Evolutionary conservation across 805 yeast genomes (phyloP), one percentile per base, ranked within the genome.

Genomic region (Starmerella vaccinii): DNA sequence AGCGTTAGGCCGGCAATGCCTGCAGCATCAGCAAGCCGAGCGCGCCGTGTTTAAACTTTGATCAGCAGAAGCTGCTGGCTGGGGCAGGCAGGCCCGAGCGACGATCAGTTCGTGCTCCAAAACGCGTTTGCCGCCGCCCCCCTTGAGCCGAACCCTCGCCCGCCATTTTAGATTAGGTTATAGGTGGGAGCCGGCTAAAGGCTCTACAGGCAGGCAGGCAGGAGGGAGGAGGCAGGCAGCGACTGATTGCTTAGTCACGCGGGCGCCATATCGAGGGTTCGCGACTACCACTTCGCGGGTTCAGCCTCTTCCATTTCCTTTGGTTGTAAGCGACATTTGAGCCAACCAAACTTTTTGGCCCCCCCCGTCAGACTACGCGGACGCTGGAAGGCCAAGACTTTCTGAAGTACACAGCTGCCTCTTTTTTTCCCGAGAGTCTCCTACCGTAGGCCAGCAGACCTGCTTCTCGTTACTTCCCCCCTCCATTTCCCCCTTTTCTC

Each of bases 241-340:
- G 19, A 24, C 30, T 15, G 9, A 18, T 4, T 8, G 26, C 23
- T 39, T 39, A 39, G 30, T 39, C 43, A 39, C 22, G 16, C 5
- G 21, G 3, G 23, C 30, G 43, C 43, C 43, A 39, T 39, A 24
- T 23, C 12, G 30, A 39, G 43, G 43, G 43, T 39, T 39, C 29
- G 19, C 43, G 29, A 39, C 43, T 13, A 15, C 43, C 12, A 18
- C 29, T 24, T 15, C 4, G 18, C 15, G 18, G 23, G 30, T 39
- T 39, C 43, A 39, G 43, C 43, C 43, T 39, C 43, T 39, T 39
- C 30, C 43, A 39, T 39, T 39, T 24, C 21, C 29, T 13, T n/a
- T 23, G 43, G 43, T 39, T 24, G 30, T 39, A 39, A 24, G 43
- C 21, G 30, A 24, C 30, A 39, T 4, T n/a, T 23, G 21, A n/a